Percentiles rank a stretch among this genome's conserved stretches.
phyloP scores from a whole-genome alignment of 345 rosid species.

The Syzygium aromaticum region DNA sequence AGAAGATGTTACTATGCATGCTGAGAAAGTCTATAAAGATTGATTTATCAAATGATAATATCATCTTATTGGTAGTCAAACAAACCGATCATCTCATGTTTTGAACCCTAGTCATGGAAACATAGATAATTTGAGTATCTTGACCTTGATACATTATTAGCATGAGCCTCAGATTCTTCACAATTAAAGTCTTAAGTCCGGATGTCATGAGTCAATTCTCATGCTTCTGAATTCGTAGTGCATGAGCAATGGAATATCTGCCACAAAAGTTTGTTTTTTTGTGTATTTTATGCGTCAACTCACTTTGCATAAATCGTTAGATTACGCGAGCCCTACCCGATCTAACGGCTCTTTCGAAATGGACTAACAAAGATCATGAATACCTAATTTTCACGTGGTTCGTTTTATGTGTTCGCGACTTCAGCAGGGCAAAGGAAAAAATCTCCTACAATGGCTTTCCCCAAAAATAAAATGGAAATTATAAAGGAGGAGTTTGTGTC shows the following conservation, averaged over 20 bases:
- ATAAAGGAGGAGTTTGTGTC: neutral
- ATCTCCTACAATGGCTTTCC: neutral
- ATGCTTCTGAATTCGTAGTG: no score
- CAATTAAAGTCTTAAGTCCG: neutral
- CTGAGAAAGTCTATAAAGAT: neutral
- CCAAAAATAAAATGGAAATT: neutral
- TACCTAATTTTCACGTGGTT: neutral
- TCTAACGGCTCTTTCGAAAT: neutral
- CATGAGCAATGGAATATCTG: neutral
- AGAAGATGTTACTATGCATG: neutral
- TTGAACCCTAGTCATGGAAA: neutral
- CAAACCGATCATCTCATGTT: neutral
- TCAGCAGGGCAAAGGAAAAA: neutral
- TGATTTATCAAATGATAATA: neutral
- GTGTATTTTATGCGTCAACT: neutral
- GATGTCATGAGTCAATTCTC: neutral
- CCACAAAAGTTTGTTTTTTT: neutral
- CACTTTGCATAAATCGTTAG: rapidly evolving
- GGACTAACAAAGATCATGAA: neutral
- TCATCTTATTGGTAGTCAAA: neutral
- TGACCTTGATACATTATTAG: neutral
- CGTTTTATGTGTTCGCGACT: rapidly evolving
- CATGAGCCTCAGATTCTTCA: neutral
- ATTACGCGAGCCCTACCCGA: neutral
- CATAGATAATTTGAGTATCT: neutral